phyloP scores from a whole-genome alignment of 2,329 filamentous ascomycete genomes.

The Berkeleyomyces basicola region DNA sequence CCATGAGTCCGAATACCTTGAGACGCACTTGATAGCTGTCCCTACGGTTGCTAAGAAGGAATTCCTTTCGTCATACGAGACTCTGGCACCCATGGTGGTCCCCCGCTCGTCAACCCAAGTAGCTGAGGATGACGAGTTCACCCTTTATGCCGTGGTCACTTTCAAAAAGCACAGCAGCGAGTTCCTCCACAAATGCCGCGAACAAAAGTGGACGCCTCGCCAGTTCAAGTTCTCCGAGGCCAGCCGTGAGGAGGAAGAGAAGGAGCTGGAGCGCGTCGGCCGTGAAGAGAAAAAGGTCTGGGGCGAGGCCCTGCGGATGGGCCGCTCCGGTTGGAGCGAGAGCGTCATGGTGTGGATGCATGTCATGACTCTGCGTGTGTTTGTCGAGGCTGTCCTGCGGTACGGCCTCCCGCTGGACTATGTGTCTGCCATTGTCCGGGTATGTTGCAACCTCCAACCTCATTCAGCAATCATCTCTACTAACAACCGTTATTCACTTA shows the following conservation, averaged over 20 bases:
- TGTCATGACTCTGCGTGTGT: slow-evolving; percentile 76
- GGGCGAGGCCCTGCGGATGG: slow-evolving; percentile 76
- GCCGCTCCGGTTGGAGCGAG: slow-evolving; percentile 87
- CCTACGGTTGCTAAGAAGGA: slow-evolving; percentile 69
- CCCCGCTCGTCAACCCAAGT: slow-evolving; percentile 71
- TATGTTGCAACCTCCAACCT: slow-evolving; percentile 27
- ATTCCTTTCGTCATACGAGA: slow-evolving; percentile 80
- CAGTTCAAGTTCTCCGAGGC: slow-evolving; percentile 90
- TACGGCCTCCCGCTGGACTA: slow-evolving; percentile 89
- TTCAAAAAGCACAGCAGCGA: slow-evolving; percentile 86
- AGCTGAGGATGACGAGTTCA: slow-evolving; percentile 76
- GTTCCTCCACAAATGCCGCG: slow-evolving; percentile 81
- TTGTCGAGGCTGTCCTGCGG: slow-evolving; percentile 93
- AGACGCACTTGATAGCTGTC: slow-evolving; percentile 86
- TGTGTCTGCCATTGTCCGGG: slow-evolving; percentile 69
- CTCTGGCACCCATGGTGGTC: slow-evolving; percentile 77
- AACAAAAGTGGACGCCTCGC: slow-evolving; percentile 85
- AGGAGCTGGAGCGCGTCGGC: slow-evolving; percentile 65
- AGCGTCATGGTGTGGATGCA: slow-evolving; percentile 94
- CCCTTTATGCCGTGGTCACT: slow-evolving; percentile 70
- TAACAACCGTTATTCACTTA: background rate
- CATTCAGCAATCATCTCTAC: background rate
- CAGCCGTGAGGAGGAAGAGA: slow-evolving; percentile 73
- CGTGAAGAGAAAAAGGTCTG: slow-evolving; percentile 83
- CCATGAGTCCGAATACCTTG: slow-evolving; percentile 86